Base-by-base conservation (phyloP, 225 moss, liverwort and hornwort genomes). In the Lunularia cruciata region DNA sequence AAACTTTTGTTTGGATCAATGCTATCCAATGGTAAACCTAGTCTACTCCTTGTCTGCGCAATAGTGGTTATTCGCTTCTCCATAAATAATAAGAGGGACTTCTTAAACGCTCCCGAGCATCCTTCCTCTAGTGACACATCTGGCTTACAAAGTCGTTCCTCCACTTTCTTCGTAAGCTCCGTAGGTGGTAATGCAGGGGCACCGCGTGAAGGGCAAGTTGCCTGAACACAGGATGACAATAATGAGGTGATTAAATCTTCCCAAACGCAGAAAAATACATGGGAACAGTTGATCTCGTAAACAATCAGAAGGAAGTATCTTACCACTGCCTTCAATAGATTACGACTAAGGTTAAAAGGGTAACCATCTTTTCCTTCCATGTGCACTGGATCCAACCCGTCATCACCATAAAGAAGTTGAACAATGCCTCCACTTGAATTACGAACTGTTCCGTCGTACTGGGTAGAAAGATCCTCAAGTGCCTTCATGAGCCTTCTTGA, bases 341-440 rank as follows among this genome's bases (percentile, higher is more conserved):
- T 85, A 63, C 96, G 96, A 45, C 88, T 87, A 61, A 98, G 87
- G 60, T 98, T 98, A 61, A 93, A 85, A 62, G 96, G 96, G 22
- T 84, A 72, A 65, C 96, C 96, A 68, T 98, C 84, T 78, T 89
- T 98, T 67, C 96, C 96, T 82, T 98, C 96, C 96, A 98, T 98
- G 72, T 91, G 83, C n/a, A 88, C 96, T 30, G 96, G 96, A 84
- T 98, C 96, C 75, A 98, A 84, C 70, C 93, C 96, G 75, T 98
- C 98, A 81, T 98, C 93, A 47, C 98, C 93, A 75, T 98, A 98
- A 34, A 90, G 78, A 39, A 98, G 85, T 71, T 93, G 98, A n/a
- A 93, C 91, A 49, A 98, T 98, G 25, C 93, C 93, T 61, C 93
- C 89, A 68, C 91, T 98, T 57, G 98, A 98, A 60, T 93, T 98